Percentiles rank a stretch among this genome's conserved stretches.
phyloP scores from a whole-genome alignment of 2,329 filamentous ascomycete species.

The Trichoderma sp. region DNA sequence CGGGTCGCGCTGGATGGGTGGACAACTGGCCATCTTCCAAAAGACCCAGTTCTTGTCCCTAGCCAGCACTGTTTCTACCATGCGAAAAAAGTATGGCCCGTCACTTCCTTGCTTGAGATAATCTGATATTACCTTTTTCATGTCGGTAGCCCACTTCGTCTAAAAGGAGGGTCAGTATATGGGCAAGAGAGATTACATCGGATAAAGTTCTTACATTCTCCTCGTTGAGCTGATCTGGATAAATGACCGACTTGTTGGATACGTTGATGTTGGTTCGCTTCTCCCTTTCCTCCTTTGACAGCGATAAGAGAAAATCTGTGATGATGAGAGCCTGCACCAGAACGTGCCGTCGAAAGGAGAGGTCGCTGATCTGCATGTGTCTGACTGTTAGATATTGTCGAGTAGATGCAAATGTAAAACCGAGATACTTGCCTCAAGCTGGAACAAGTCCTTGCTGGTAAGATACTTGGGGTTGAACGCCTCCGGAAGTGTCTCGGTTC shows the following conservation, averaged over 20 bases:
- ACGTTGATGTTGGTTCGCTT: conserved; percentile 65
- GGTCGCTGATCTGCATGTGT: conserved; percentile 70
- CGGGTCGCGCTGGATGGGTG: conserved; percentile 74
- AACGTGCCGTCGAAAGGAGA: conserved; percentile 90
- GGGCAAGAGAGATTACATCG: not conserved
- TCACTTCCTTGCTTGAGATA: conserved; percentile 80
- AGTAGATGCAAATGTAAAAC: not conserved
- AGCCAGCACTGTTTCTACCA: conserved; percentile 93
- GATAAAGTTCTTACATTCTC: conserved; percentile 64
- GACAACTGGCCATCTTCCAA: conserved; percentile 96
- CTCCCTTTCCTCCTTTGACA: conserved; percentile 77
- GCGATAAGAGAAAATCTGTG: conserved; percentile 90
- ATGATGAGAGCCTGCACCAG: conserved; percentile 93
- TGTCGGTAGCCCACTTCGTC: conserved; percentile 80
- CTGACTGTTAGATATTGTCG: not conserved
- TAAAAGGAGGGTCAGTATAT: conserved; percentile 31
- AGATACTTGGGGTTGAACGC: conserved; percentile 95
- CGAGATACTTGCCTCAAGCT: conserved; percentile 67
- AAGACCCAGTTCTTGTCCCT: conserved; percentile 98
- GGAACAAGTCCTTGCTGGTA: conserved; percentile 94
- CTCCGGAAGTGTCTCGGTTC: conserved; percentile 48
- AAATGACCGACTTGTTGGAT: conserved; percentile 85
- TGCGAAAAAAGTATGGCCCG: conserved; percentile 90
- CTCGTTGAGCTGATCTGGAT: conserved; percentile 71
- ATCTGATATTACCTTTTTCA: conserved; percentile 73